Conservation (phyloP, 163 green algal species). For the Scenedesmus sp. region DNA sequence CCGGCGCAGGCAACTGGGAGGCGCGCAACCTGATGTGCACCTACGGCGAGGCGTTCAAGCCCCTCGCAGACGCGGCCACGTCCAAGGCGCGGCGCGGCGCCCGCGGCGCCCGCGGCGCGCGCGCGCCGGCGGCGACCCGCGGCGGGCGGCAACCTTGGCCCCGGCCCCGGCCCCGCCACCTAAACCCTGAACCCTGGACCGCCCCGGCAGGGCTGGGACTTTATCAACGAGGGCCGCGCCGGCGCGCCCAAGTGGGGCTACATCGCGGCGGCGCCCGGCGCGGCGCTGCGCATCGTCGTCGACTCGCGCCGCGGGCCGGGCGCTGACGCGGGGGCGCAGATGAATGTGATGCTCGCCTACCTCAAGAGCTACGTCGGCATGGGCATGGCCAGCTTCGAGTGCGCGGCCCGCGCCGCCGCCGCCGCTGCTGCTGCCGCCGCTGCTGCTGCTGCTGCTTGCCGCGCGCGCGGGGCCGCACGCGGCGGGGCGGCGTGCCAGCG, state of each 20-base stretch:
- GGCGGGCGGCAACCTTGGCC: too few species aligned
- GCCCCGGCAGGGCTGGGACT: constrained; percentile 43
- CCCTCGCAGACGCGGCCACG: constrained; percentile 4
- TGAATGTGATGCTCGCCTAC: constrained; percentile 51
- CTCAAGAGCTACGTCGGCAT: constrained; percentile 46
- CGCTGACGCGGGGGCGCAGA: background rate
- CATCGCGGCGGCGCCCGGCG: constrained; percentile 37
- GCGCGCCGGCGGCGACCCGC: too few species aligned
- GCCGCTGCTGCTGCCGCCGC: too few species aligned
- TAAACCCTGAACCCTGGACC: too few species aligned
- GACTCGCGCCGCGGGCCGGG: constrained; percentile 25
- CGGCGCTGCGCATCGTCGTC: constrained; percentile 32
- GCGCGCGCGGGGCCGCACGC: too few species aligned
- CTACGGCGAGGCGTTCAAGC: constrained; percentile 44
- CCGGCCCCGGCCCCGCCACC: too few species aligned
- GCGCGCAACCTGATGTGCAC: constrained; percentile 47
- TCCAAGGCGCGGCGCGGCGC: too few species aligned
- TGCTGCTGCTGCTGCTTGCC: too few species aligned
- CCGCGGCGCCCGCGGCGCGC: too few species aligned
- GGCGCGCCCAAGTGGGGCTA: constrained; percentile 43
- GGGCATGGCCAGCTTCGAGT: constrained; percentile 44
- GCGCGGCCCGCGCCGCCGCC: background rate
- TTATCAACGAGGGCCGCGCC: constrained; percentile 42
- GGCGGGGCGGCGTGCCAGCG: background rate
- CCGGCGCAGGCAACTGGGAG: constrained; percentile 43